Evolutionary conservation across 768 basidiomycete genomes (phyloP).

Genomic region (Hortiboletus campestris): DNA sequence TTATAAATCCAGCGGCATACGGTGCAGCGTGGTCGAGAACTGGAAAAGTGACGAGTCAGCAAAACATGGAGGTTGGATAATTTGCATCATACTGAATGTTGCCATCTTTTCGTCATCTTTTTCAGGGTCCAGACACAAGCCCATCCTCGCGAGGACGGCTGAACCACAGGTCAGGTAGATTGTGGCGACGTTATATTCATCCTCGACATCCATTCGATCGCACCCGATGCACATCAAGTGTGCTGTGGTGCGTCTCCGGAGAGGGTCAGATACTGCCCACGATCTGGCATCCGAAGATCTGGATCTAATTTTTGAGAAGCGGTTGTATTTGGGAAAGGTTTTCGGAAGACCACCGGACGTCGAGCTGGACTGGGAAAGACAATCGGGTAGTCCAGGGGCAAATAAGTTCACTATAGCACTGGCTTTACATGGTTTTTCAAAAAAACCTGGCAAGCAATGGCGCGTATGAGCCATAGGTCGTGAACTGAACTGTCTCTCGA

Average conservation of each 20-base stretch:
- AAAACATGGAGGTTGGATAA: too few relatives aligned
- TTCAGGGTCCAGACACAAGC: not conserved
- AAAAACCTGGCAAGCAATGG: slow-evolving; percentile 10
- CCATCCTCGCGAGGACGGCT: not conserved
- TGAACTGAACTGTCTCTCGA: slow-evolving; percentile 9
- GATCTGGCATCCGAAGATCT: not conserved
- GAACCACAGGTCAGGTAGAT: not conserved
- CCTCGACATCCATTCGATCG: not conserved
- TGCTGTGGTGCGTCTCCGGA: slow-evolving; percentile 5
- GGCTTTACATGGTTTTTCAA: slow-evolving; percentile 3
- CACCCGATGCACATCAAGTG: too few relatives aligned
- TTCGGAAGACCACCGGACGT: slow-evolving; percentile 20
- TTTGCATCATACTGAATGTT: too few relatives aligned
- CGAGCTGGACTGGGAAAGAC: slow-evolving; percentile 11
- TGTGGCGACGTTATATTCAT: not conserved
- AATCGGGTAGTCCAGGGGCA: slow-evolving; percentile 22
- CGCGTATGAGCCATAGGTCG: slow-evolving; percentile 15
- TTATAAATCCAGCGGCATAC: too few relatives aligned
- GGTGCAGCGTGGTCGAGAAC: too few relatives aligned
- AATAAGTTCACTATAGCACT: slow-evolving; percentile 7
- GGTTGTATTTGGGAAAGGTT: slow-evolving; percentile 11
- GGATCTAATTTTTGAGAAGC: not conserved
- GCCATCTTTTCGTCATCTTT: slow-evolving; percentile 8
- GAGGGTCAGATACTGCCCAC: not conserved
- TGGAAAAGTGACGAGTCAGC: too few relatives aligned